Base-by-base conservation (phyloP, 1,284 basidiomycete genomes). In the Ustilago cynodontis region DNA sequence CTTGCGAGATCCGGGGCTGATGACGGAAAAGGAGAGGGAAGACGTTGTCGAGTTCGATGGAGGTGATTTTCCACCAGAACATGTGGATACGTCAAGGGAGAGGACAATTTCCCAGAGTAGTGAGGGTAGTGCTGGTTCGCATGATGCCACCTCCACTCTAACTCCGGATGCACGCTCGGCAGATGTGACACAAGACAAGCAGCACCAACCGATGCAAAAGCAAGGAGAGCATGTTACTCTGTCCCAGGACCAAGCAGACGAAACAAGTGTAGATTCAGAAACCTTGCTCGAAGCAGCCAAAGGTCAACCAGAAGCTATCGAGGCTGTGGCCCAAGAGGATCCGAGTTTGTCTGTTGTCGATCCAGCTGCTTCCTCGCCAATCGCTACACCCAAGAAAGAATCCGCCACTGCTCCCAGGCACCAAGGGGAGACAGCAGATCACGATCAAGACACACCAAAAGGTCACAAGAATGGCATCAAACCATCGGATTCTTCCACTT, bases 21-120 rank as follows among this genome's bases (percentile, higher is more conserved):
- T 80, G 64, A 71, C 67, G 1, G 71, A 80, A 28, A 77, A 68
- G 56, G 74, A 77, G 47, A 49, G 65, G n/a, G 74, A 77, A 31
- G 69, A 77, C 33, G 59, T 77, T 14, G 69, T 77, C 47, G 74
- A 77, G n/a, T 77, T 77, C 20, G 74, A 67, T 41, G 69, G 74
- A 5, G 74, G 69, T 22, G 69, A 77, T 24, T 77, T 77, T 26
- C 43, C 74, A 6, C 60, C 73, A 5, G 77, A 81, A 24, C 68
- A 79, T 6, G 22, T 65, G 11, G 68, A 67, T 6, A 35, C 28
- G 24, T 37, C 57, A 3, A 50, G 68, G 6, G 52, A 71, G 22
- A 60, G 68, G 22, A 64, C 73, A 5, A 51, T 71, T 13, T 71
- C 73, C 29, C 67, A 67, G 20, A 63, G 64, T 60, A 75, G 72